Evolutionary conservation across 345 rosid species (phyloP).

Genomic region (Pugionium dolabratum): DNA sequence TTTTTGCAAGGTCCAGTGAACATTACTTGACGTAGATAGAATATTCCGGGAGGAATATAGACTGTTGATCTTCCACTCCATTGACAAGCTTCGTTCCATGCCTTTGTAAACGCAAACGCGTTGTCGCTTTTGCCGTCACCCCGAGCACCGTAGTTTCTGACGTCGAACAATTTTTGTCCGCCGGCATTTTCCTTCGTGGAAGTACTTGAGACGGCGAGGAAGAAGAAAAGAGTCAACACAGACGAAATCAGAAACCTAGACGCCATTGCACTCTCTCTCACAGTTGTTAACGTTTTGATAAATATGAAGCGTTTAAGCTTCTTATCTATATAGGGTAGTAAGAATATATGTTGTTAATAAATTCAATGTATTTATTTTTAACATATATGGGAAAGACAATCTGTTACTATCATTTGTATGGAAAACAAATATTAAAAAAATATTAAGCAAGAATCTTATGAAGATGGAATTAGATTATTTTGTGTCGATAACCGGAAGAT

Average conservation of each 20-base stretch:
- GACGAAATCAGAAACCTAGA: conserved; percentile 23
- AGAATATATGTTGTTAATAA: neutral
- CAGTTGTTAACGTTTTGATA: neutral
- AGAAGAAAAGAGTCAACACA: conserved; percentile 20
- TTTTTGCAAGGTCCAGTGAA: conserved; percentile 39
- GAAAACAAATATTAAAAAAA: neutral
- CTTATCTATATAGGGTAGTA: conserved; percentile 18
- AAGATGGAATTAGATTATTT: too few relatives aligned
- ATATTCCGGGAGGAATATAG: conserved; percentile 36
- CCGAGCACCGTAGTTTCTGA: conserved; percentile 40
- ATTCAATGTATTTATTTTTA: neutral
- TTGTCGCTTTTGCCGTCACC: conserved; percentile 29
- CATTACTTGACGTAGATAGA: conserved; percentile 32
- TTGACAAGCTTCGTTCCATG: conserved; percentile 38
- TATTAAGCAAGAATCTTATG: too few relatives aligned
- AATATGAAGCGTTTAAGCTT: conserved; percentile 29
- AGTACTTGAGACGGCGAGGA: conserved; percentile 22
- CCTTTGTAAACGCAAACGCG: conserved; percentile 21
- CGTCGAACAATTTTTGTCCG: conserved; percentile 30
- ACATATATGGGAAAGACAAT: conserved; percentile 17
- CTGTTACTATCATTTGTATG: conserved; percentile 8
- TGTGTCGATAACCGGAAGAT: too few relatives aligned
- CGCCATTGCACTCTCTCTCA: conserved; percentile 15
- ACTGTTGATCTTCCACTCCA: conserved; percentile 32
- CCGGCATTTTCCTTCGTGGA: neutral